phyloP scores from a whole-genome alignment of 768 basidiomycete species.

The Pholiota microspora region DNA sequence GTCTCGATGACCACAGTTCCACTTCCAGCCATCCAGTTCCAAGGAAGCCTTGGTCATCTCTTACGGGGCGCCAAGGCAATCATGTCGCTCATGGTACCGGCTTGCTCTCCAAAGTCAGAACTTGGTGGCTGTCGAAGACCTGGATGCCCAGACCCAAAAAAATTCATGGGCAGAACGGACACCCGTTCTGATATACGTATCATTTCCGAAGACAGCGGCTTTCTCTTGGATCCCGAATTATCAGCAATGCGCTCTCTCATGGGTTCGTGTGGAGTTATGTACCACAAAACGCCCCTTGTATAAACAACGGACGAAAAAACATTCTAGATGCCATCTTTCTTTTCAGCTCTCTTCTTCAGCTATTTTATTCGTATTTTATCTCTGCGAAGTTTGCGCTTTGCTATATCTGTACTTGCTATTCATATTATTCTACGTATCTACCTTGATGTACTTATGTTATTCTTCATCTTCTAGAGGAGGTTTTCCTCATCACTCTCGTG shows the following conservation, averaged over 20 bases:
- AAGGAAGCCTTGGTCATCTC: neutral
- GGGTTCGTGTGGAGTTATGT: too few relatives aligned
- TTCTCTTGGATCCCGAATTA: neutral
- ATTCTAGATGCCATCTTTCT: neutral
- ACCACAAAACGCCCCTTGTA: neutral
- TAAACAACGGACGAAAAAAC: neutral
- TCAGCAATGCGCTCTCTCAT: too few relatives aligned
- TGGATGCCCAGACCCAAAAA: constrained; percentile 15
- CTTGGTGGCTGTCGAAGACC: constrained; percentile 15
- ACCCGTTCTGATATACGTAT: constrained; percentile 3
- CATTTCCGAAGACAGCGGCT: neutral
- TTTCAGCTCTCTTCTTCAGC: neutral
- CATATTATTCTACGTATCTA: too few relatives aligned
- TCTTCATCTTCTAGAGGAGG: too few relatives aligned
- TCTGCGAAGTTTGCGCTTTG: too few relatives aligned
- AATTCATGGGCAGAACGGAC: constrained; percentile 1
- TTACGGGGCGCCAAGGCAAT: neutral
- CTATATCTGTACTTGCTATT: too few relatives aligned
- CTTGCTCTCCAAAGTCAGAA: constrained; percentile 15
- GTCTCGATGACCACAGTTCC: neutral
- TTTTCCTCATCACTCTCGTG: too few relatives aligned
- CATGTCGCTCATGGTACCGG: constrained; percentile 13
- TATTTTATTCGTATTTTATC: neutral
- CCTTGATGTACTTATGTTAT: too few relatives aligned
- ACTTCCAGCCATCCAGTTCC: neutral